Evolutionary conservation across 139 green algal genomes (phyloP).

Genomic region (Chloropicon primus): DNA sequence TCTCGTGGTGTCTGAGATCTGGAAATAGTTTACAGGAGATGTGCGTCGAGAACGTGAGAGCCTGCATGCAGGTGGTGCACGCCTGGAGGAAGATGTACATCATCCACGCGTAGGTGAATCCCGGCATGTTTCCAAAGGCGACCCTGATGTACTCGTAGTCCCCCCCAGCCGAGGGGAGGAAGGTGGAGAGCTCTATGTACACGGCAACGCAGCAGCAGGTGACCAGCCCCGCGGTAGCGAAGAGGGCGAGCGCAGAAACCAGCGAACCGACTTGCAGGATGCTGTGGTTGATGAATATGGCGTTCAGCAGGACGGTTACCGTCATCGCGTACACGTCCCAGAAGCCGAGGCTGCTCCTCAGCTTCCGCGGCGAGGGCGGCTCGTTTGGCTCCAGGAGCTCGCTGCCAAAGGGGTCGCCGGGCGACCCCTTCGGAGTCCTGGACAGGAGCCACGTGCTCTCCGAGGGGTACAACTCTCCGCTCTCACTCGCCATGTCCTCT

Average conservation of each 20-base stretch:
- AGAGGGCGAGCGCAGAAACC: background rate
- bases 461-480: background rate
- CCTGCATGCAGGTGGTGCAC: background rate
- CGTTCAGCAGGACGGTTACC: background rate
- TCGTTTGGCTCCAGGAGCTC: background rate
- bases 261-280: background rate
- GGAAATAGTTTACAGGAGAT: background rate
- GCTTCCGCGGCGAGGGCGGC: background rate
- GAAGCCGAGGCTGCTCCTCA: background rate
- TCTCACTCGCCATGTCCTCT: too few species aligned
- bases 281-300: background rate
- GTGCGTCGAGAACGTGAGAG: background rate
- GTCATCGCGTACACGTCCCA: background rate
- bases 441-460: background rate
- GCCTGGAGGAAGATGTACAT: background rate
- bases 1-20: background rate
- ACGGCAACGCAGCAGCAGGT: background rate
- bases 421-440: background rate
- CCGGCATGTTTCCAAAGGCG: background rate
- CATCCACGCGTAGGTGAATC: background rate
- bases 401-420: too few species aligned
- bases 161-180: background rate
- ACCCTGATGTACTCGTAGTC: background rate
- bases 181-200: background rate
- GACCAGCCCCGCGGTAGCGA: background rate